Conservation (phyloP, 306 rosid genomes). For the Pueraria montana region DNA sequence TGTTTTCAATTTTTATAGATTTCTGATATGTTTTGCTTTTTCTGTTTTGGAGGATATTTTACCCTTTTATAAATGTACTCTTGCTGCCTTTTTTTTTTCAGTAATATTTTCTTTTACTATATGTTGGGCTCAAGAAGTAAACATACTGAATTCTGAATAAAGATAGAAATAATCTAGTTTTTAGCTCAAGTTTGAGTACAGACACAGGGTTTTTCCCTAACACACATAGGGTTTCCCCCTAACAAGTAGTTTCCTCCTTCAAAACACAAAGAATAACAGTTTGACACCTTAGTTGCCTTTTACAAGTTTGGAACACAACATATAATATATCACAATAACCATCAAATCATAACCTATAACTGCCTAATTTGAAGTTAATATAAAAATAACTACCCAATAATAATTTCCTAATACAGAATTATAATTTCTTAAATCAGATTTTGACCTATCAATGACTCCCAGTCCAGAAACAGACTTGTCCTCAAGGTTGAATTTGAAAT, state of each 20-base stretch:
- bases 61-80: neutral
- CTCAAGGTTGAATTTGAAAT: too few relatives aligned
- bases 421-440: neutral
- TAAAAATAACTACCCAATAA: neutral
- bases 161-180: neutral
- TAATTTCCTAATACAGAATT: neutral
- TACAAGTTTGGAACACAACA: neutral
- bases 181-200: neutral
- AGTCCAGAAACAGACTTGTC: too few relatives aligned
- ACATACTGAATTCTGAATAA: neutral
- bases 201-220: neutral
- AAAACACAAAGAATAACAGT: neutral
- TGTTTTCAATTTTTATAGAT: neutral
- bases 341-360: neutral
- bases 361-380: neutral
- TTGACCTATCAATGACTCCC: neutral
- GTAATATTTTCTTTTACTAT: slow-evolving; percentile 19
- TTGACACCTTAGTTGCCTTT: neutral
- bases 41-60: slow-evolving; percentile 18
- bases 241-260: neutral
- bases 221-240: neutral
- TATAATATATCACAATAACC: neutral
- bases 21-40: slow-evolving; percentile 12
- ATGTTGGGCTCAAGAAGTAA: neutral
- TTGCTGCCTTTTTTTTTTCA: neutral